Conservation (phyloP, 306 rosid genomes). For the Purshia tridentata region DNA sequence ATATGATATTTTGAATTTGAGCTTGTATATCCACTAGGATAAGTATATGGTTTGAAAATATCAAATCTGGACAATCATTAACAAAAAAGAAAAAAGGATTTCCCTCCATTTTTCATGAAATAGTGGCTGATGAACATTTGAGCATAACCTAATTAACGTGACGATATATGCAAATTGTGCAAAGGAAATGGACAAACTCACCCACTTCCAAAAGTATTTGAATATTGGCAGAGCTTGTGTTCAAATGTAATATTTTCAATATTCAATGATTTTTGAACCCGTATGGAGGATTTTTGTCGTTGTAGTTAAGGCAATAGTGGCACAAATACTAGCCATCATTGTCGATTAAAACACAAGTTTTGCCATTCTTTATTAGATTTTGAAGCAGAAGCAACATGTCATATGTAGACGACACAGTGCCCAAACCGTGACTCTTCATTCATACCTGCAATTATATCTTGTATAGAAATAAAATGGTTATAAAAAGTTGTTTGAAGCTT, state of each 20-base stretch:
- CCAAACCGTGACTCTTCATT: too few species aligned
- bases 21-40: neutral
- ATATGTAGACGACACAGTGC: too few species aligned
- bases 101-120: slow-evolving; percentile 4
- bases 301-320: neutral
- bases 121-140: slow-evolving; percentile 17
- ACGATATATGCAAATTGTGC: slow-evolving; percentile 4
- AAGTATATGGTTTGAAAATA: too few species aligned
- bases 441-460: too few species aligned
- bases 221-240: neutral
- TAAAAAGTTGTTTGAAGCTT: too few species aligned
- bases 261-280: slow-evolving; percentile 1
- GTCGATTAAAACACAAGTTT: neutral
- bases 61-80: neutral
- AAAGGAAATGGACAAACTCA: slow-evolving; percentile 27
- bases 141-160: neutral
- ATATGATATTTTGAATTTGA: neutral
- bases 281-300: neutral
- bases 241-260: neutral
- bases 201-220: slow-evolving; percentile 5
- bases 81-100: neutral
- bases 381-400: too few species aligned
- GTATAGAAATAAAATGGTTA: too few species aligned
- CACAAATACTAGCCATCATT: neutral
- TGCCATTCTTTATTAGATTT: too few species aligned